Base-by-base conservation (phyloP, 371 early-diverging fungal species). In the Rhizopus sp. region DNA sequence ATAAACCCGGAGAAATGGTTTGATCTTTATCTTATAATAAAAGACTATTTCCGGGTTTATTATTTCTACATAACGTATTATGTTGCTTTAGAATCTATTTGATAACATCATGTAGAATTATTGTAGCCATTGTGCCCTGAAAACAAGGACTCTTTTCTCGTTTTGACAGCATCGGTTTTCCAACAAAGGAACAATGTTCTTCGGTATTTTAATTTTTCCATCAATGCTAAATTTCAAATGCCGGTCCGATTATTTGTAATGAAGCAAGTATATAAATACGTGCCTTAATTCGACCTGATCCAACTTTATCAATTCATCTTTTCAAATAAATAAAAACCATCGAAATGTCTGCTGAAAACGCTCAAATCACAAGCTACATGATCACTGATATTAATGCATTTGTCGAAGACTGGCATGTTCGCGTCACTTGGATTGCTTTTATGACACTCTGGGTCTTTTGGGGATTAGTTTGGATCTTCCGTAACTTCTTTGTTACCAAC, bases 361-460 rank as follows among this genome's bases (percentile, higher is more conserved):
- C 12, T 17, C n/a, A 50, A 34, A 50, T 50, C 17, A 4, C 37
- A 29, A 29, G 15, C 4, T 32, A 15, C 7, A 53, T 41, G 32
- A 32, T 40, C 6, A 40, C 34, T 5, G 32, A 53, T 23, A 10
- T 32, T 8, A 29, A 31, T 30, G 31, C 15, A 3, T 62, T 57
- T 39, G 40, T 47, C 46, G 44, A 56, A 47, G 67, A 66, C 39
- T 70, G 70, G 70, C 64, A 70, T 47, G 64, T 70, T n/a, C 63
- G 66, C 39, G 67, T 70, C n/a, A 63, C 67, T 29, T 70, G 67
- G 66, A 61, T 70, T 12, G 66, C 64, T 7, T 64, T 72, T n/a
- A 52, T 62, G 50, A 64, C 66, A 31, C 62, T 72, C 7, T 72
- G 68, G 68, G 49, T 69, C 33, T 50, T 72, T 7, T 72, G 73